Base-by-base conservation (phyloP, 805 yeast genomes). In the Saccharomycopsis vini region DNA sequence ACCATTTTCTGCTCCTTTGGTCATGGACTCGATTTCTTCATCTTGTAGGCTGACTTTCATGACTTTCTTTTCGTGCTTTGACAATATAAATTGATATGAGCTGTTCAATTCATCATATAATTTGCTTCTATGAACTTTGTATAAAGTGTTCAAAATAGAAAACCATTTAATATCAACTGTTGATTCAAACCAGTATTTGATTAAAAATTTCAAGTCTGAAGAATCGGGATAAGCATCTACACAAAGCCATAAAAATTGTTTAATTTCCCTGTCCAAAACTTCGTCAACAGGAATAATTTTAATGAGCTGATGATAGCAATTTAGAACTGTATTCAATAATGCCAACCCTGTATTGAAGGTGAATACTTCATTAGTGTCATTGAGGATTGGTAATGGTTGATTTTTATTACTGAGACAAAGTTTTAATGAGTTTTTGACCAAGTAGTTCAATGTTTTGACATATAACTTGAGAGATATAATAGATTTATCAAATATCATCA, bases 151-250 rank as follows among this genome's bases (percentile, higher is more conserved):
- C 35, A 82, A 61, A 28, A 75, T 71, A 1, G 63, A 57, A 45
- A 83, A 73, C 92, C 92, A 83, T 12, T 67, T 70, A 13, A 64
- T 50, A 24, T 63, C 67, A 3, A 57, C 62, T 2, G 72, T 69
- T 20, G 73, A 68, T 15, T 73, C 75, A 36, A 83, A 58, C 90
- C 92, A 84, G 15, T 74, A 69, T 13, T 55, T 58, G 10, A 84
- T 65, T 39, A 81, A 62, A 3, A 62, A 58, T 23, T 64, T 56
- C 16, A 81, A 56, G 5, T 67, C 68, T 1, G 50, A 51, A 35
- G 77, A 72, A 2, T 59, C 48, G 3, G 78, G 75, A 12, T 61
- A 58, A 10, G 56, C 62, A 62, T 69, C 77, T 50, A 64, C 70
- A 29, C 67, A 74, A 6, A 76, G 63, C 92, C 92, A 85, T 5